Conservation (phyloP, 2,329 filamentous ascomycete genomes). For the Diaporthe vaccinii region DNA sequence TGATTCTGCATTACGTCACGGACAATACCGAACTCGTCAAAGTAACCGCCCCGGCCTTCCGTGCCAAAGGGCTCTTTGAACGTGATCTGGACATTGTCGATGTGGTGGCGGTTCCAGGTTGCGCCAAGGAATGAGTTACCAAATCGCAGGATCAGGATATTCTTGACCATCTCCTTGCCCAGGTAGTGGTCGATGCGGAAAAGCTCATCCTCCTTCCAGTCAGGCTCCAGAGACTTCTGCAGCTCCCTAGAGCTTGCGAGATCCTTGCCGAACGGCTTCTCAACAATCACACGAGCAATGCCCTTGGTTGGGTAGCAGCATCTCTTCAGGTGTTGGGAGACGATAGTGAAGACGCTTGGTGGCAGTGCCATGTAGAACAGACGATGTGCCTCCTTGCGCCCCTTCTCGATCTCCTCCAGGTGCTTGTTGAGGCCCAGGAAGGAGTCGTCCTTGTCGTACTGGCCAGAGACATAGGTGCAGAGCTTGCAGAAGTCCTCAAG, state of each 20-base stretch:
- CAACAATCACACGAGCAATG: constrained; percentile 95
- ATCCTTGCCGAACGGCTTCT: constrained; percentile 99
- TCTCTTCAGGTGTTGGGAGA: constrained; percentile 96
- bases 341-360: constrained; percentile 96
- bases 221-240: constrained; percentile 92
- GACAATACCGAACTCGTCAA: constrained; percentile 99
- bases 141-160: constrained; percentile 97
- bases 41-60: constrained; percentile 97
- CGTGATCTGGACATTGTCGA: constrained; percentile 98
- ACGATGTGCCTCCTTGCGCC: constrained; percentile 85
- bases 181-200: constrained; percentile 99
- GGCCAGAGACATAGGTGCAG: constrained; percentile 95
- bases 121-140: constrained; percentile 99
- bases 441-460: constrained; percentile 97
- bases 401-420: constrained; percentile 86
- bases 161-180: constrained; percentile 99
- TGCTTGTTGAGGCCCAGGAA: constrained; percentile 90
- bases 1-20: constrained; percentile 99
- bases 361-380: constrained; percentile 99
- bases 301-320: constrained; percentile 95
- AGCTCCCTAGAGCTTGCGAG: constrained; percentile 93
- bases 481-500: constrained; percentile 88
- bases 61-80: constrained; percentile 99
- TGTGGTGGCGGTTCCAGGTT: constrained; percentile 99
- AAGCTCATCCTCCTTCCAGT: constrained; percentile 99